These are phyloP conservation scores for Cornus controversa DNA, from an alignment of 148 eudicot species.

Conservation along the genomic window DNA sequence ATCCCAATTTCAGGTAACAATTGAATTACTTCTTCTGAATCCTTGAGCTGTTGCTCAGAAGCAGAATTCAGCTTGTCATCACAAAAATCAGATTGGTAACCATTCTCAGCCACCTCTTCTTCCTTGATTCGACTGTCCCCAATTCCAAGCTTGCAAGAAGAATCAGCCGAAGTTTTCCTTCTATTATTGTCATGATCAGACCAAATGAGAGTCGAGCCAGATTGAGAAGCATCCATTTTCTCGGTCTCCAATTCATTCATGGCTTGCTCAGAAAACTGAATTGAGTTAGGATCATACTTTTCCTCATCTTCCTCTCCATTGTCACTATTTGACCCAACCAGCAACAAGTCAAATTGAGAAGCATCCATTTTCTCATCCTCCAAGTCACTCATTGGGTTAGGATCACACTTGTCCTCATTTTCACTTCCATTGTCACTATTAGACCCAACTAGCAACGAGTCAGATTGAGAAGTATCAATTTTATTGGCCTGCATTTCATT, in stretches of 20 bases:
- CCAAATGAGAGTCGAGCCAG: too few relatives aligned
- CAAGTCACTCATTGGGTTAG: neutral
- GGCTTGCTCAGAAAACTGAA: too few relatives aligned
- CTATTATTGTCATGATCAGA: neutral
- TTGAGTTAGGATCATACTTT: too few relatives aligned
- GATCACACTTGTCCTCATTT: neutral
- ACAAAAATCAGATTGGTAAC: neutral
- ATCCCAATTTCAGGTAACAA: neutral
- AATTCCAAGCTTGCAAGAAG: neutral
- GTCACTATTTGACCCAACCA: neutral
- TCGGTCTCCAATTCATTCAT: too few relatives aligned
- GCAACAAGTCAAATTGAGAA: neutral
- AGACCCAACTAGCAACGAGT: too few relatives aligned
- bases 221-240: too few relatives aligned
- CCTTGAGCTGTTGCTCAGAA: neutral
- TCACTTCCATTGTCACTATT: neutral
- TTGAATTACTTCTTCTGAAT: constrained; percentile 11
- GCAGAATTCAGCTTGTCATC: neutral
- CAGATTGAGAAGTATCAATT: too few relatives aligned
- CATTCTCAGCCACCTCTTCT: neutral
- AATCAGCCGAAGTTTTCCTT: neutral
- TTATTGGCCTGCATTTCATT: too few relatives aligned
- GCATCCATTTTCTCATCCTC: neutral
- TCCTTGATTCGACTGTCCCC: neutral
- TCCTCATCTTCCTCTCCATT: too few relatives aligned